Evolutionary conservation across 2,329 filamentous ascomycete genomes (phyloP).

Genomic region (Coniochaeta sp.): DNA sequence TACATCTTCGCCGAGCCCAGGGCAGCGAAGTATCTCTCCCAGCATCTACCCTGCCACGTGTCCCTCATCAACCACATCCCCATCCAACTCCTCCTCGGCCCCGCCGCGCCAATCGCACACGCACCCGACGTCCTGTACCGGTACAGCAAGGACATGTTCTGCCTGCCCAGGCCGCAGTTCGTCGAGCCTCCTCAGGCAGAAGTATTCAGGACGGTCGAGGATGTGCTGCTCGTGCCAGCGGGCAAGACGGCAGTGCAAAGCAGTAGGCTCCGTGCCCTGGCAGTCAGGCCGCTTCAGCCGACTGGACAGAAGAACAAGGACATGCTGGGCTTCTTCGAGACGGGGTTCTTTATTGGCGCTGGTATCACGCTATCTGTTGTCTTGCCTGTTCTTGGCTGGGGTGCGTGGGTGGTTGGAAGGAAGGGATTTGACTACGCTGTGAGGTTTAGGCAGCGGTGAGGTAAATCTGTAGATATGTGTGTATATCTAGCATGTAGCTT

Average conservation of each 20-base stretch:
- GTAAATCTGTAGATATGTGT: no score
- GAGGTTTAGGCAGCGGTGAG: background rate
- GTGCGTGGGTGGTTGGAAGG: conserved; percentile 10
- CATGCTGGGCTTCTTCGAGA: conserved; percentile 39
- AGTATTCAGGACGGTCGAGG: conserved; percentile 10
- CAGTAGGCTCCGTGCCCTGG: conserved; percentile 10
- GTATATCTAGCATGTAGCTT: no score
- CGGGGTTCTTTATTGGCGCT: conserved; percentile 32
- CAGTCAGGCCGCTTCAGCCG: conserved; percentile 21
- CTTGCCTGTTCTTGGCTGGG: conserved; percentile 12
- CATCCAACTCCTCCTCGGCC: conserved; percentile 39
- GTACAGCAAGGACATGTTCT: conserved; percentile 37
- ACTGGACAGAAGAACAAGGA: conserved; percentile 23
- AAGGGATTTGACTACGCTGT: conserved; percentile 8
- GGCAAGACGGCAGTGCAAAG: conserved; percentile 11
- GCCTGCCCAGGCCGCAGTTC: conserved; percentile 34
- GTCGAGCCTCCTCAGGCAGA: conserved; percentile 17
- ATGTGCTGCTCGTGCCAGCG: conserved; percentile 14
- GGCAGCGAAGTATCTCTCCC: conserved; percentile 49
- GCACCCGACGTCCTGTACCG: conserved; percentile 21
- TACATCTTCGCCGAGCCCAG: conserved; percentile 17
- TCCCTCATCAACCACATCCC: conserved; percentile 54
- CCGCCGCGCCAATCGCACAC: conserved; percentile 23
- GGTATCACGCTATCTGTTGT: conserved; percentile 16
- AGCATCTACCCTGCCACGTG: conserved; percentile 43